Base-by-base conservation (phyloP, 2,329 filamentous ascomycete species). In the Microascus cirrosus region DNA sequence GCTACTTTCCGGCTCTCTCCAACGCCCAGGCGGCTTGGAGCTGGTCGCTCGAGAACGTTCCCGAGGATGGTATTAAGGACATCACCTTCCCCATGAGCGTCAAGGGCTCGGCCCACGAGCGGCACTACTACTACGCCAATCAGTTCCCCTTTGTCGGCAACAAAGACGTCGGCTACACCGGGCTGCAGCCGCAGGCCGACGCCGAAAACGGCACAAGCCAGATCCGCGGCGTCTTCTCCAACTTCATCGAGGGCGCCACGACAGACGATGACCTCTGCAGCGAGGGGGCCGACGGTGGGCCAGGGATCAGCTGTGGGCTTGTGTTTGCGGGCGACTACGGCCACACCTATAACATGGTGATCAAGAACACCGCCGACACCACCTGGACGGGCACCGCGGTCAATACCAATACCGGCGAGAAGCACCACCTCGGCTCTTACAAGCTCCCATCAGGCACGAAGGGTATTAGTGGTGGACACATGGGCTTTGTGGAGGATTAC, bases 271-370 rank as follows among this genome's bases (percentile, higher is more conserved):
- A 57, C 0, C 63, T 63, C 36, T 66, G 67, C 63, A 2, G 63
- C 52, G 1, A 62, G 54, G 58, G 66, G 34, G 62, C 68, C 59
- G 62, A 70, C 56, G 59, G 64, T 59, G 53, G 65, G 51, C 61
- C 66, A 56, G 59, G 64, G 11, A 59, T 65, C 10, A 63, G 66
- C 57, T 64, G 64, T 57, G 42, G 61, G 20, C 10, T 65, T 4
- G 53, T 65, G 6, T 25, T 48, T 2, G 35, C 34, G 0, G 59
- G 58, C 3, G 56, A 61, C 34, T 67, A 66, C 53, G 55, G 32
- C 6, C 53, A 62, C 48, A 64, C 59, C 8, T 65, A 61, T 35
- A 60, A 65, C 58, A 24, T 63, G 6, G 53, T 60, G 12, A 57
- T 67, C 22, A 54, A 61, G 55, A 61, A 62, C 25, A 57, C 53